Evolutionary conservation across 2,329 filamentous ascomycete species (phyloP), one percentile per base, ranked within the genome.

Genomic region (Pseudocercospora macadamiae): DNA sequence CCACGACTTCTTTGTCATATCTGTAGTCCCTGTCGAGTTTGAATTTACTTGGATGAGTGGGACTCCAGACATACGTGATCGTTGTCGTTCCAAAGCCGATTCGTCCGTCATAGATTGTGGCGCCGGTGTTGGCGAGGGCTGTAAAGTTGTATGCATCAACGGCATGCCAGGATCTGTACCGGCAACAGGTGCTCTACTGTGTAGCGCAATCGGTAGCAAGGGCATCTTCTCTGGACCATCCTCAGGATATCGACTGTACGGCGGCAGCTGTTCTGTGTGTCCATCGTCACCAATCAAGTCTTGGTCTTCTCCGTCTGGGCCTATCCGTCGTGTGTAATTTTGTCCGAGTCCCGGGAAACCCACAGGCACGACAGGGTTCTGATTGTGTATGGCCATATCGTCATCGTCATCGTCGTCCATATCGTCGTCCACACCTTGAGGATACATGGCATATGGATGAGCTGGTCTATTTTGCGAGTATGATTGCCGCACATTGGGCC

Each of bases 241-340:
- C 53, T 96, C 90, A 2, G 93, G 91, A 74, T 96, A 97, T 72
- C 91, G 83, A 12, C 91, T 90, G 71, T 97, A 97, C 0, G 93
- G 93, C 10, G 93, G 93, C 16, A 97, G 79, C 73, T 96, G 91
- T 74, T 97, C 93, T 1, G 89, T 88, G 71, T 97, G 92, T 1
- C 93, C 93, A 69, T 96, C 86, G 0, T 89, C 90, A 1, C 92
- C 92, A 52, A 97, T 88, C 54, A 97, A 85, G 71, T 93, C 92
- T 47, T 89, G 91, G 67, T 96, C 93, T 75, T 96, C 91, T 53
- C 91, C 91, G 57, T 92, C 89, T 0, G 90, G 88, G 0, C 89
- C 90, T 52, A 91, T 75, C 52, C 88, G 86, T 62, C 89, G 81
- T 69, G 88, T 89, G 67, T 92, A 96, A 8, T 60, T 64, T 55